A percentile compares a stretch with the other conserved stretches of the same genome.
These are phyloP conservation scores for Coccomyxa sp. DNA, from an alignment of 139 green algal species.

Conservation along the genomic window DNA sequence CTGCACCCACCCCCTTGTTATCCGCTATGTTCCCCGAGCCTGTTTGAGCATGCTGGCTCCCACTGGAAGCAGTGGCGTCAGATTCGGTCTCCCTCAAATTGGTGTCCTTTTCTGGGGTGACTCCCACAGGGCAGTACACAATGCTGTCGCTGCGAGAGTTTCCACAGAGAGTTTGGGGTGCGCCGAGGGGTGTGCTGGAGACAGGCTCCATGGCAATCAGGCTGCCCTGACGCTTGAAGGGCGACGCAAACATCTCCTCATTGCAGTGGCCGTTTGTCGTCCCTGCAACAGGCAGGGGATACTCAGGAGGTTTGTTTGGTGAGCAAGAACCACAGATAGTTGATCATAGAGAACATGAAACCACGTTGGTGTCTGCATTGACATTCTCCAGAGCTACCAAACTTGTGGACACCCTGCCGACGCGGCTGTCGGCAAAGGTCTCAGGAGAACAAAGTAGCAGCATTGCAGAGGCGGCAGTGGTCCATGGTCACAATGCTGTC, in stretches of 20 bases:
- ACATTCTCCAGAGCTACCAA: background rate
- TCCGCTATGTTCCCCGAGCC: too few relatives aligned
- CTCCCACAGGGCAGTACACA: background rate
- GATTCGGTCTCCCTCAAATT: too few relatives aligned
- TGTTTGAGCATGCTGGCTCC: too few relatives aligned
- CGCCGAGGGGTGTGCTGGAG: background rate
- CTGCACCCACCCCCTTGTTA: too few relatives aligned
- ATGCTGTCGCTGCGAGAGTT: background rate
- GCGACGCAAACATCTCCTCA: background rate
- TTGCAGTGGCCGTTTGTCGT: background rate
- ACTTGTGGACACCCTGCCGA: background rate
- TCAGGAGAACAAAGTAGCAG: too few relatives aligned
- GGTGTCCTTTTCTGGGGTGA: too few relatives aligned
- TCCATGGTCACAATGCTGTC: too few relatives aligned
- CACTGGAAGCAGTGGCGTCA: too few relatives aligned
- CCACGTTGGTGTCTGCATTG: background rate
- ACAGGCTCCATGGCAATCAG: background rate
- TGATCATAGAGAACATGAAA: background rate
- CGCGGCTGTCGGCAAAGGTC: background rate
- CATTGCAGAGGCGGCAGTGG: too few relatives aligned
- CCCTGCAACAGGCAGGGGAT: background rate
- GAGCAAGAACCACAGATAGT: background rate
- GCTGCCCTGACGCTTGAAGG: background rate
- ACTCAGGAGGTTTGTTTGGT: too few relatives aligned
- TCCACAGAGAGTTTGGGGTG: background rate